phyloP scores from a whole-genome alignment of 169 alveolate species.

The Haemoproteus tartakovskyi region DNA sequence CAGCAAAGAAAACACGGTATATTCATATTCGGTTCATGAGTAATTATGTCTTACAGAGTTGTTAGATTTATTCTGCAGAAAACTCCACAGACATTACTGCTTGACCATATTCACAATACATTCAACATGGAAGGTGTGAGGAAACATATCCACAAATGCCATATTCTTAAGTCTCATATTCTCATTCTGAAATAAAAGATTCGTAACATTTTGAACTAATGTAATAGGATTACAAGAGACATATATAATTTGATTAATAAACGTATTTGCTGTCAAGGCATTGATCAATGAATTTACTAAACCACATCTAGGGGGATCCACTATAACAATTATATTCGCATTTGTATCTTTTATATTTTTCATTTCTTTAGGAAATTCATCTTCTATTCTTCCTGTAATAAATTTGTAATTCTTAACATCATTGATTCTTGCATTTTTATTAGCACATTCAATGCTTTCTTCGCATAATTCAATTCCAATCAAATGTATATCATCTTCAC shows the following conservation, averaged over 20 bases:
- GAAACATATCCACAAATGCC: slow-evolving; percentile 65
- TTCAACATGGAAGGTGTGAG: slow-evolving; percentile 62
- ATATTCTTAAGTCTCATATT: slow-evolving; percentile 31
- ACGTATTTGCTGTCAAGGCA: slow-evolving; percentile 19
- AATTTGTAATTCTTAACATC: slow-evolving; percentile 58
- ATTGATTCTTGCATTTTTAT: slow-evolving; percentile 58
- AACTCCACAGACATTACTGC: no score
- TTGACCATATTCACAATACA: slow-evolving; percentile 42
- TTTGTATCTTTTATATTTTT: slow-evolving; percentile 16
- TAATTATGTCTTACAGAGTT: no score
- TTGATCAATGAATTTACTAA: slow-evolving; percentile 41
- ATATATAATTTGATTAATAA: slow-evolving; percentile 55
- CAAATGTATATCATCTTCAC: slow-evolving; percentile 19
- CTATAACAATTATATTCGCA: slow-evolving; percentile 50
- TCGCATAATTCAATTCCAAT: slow-evolving; percentile 64
- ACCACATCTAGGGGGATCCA: slow-evolving; percentile 65
- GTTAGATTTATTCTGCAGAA: no score
- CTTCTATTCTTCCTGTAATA: slow-evolving; percentile 63
- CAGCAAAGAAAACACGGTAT: no score
- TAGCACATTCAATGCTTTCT: slow-evolving; percentile 56
- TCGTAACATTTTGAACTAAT: slow-evolving; percentile 35
- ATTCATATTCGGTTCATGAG: no score
- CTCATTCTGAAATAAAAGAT: slow-evolving; percentile 51
- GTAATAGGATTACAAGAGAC: slow-evolving; percentile 63
- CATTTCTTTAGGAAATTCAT: slow-evolving; percentile 40